phyloP scores from a whole-genome alignment of 2,329 filamentous ascomycete genomes.

The Cladobotryum protrusum region DNA sequence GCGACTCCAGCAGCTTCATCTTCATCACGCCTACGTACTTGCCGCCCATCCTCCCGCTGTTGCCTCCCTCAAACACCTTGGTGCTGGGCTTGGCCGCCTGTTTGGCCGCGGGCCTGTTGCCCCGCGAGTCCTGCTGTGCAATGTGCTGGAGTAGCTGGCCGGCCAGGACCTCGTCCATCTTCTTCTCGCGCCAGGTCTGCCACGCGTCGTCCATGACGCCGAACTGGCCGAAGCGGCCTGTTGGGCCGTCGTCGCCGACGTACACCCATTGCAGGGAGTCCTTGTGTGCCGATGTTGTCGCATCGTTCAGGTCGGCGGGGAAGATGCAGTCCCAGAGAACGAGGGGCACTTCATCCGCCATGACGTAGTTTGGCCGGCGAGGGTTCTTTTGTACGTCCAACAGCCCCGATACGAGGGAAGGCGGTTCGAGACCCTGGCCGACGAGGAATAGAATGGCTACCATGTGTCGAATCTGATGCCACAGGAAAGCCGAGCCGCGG shows the following conservation, averaged over 20 bases:
- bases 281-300: conserved; percentile 27
- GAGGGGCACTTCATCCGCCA: conserved; percentile 83
- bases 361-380: conserved; percentile 76
- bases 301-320: conserved; percentile 40
- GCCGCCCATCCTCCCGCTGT: conserved; percentile 44
- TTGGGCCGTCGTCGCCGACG: conserved; percentile 57
- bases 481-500: conserved; percentile 86
- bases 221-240: conserved; percentile 56
- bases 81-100: conserved; percentile 20
- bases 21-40: conserved; percentile 51
- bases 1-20: conserved; percentile 41
- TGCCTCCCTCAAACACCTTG: conserved; percentile 49
- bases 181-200: conserved; percentile 73
- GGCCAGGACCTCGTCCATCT: conserved; percentile 85
- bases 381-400: conserved; percentile 68
- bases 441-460: conserved; percentile 88
- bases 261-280: conserved; percentile 68
- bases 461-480: conserved; percentile 97
- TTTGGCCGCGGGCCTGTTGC: neutral
- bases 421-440: conserved; percentile 77
- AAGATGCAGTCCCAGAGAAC: conserved; percentile 97
- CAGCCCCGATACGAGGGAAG: conserved; percentile 65
- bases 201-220: conserved; percentile 72
- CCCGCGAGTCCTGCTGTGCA: conserved; percentile 31
- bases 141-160: conserved; percentile 64